Percentiles rank a stretch among this genome's conserved stretches.
These are phyloP conservation scores for Trifolium dubium DNA, from an alignment of 306 rosid genomes.

Conservation along the genomic window DNA sequence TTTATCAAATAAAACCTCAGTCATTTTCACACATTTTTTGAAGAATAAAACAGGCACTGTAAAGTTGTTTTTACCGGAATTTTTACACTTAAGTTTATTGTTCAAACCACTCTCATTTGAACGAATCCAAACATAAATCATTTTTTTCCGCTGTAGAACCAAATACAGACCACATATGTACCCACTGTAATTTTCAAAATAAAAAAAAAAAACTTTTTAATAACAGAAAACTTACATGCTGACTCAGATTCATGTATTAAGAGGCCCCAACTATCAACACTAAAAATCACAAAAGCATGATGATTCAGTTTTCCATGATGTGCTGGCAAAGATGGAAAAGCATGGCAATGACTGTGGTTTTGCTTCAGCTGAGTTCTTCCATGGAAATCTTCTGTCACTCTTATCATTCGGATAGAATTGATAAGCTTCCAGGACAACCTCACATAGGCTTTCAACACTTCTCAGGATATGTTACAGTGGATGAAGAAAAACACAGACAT, in stretches of 20 bases:
- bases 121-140: too few relatives aligned
- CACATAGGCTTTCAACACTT: slow-evolving; percentile 62
- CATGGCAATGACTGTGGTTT: slow-evolving; percentile 44
- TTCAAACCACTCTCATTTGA: too few relatives aligned
- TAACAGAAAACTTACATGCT: slow-evolving; percentile 27
- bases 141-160: too few relatives aligned
- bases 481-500: slow-evolving; percentile 48
- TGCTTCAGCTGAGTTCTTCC: slow-evolving; percentile 40
- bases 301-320: neutral
- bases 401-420: slow-evolving; percentile 51
- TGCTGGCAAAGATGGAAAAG: slow-evolving; percentile 8
- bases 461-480: slow-evolving; percentile 65
- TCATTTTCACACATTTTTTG: too few relatives aligned
- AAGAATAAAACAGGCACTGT: neutral
- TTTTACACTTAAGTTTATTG: too few relatives aligned
- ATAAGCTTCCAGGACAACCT: slow-evolving; percentile 72
- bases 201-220: neutral
- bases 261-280: neutral
- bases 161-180: neutral
- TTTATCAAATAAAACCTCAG: neutral
- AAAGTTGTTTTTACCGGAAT: too few relatives aligned
- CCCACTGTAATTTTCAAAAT: slow-evolving; percentile 27
- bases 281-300: too few relatives aligned
- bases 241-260: slow-evolving; percentile 43
- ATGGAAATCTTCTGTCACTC: slow-evolving; percentile 38